Evolutionary conservation across 306 rosid species (phyloP), one percentile per base, ranked within the genome.

Genomic region (Prosopis cineraria): DNA sequence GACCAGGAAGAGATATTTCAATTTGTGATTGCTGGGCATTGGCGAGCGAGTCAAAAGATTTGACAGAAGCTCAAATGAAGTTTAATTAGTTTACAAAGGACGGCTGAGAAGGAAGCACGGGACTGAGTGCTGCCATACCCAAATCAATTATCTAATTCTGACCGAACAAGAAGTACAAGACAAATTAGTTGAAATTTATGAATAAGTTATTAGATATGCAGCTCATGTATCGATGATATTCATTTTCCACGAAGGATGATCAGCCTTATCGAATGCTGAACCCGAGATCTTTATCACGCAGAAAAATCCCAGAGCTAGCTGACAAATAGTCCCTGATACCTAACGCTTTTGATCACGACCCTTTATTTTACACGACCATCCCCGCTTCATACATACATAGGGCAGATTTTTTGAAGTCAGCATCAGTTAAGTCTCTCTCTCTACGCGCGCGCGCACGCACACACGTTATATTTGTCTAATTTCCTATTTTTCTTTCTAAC

Each of bases 31-130:
- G 68, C 40, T 31, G 41, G 24, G 19, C 24, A 52, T 6, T 52
- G 29, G 59, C 8, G 70, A 31, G 70, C 10, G 70, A 65, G 47
- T 37, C 47, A 65, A 65, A 65, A 65, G 47, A 65, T 65, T 19
- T 10, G 70, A 65, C 70, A n/a, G 31, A 37, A 36, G 47, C 9
- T 24, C 16, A 10, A 3, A 16, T 31, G 5, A 65, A 19, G 22
- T 62, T 62, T 29, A 30, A 40, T 60, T 64, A 30, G 67, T 60
- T 64, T 62, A 19, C 41, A 33, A 33, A 34, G 69, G 69, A 64
- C 69, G 69, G 69, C 69, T 64, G 27, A 64, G 44, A 64, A 34
- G 0, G 0, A 19, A 64, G 27, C 6, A 3, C 27, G 5, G 44
- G 27, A 25, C 44, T 64, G 41, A 64, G 69, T 34, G 22, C 43